Evolutionary conservation across 306 rosid species (phyloP).

Genomic region (Mucuna pruriens): DNA sequence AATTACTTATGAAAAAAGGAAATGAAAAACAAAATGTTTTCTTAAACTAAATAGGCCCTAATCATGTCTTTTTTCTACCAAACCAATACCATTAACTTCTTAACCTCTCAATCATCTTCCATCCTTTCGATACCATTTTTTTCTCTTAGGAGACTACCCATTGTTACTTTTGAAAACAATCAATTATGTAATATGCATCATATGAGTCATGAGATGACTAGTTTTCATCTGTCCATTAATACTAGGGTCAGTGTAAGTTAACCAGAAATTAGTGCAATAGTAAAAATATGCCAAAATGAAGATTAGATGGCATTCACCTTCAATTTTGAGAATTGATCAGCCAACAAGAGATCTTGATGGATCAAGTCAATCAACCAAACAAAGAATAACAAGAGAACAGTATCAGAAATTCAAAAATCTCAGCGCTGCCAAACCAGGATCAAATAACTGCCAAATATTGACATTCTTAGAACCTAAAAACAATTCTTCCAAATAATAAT

Average conservation of each 20-base stretch:
- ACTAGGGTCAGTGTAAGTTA: conserved; percentile 1
- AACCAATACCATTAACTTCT: too few species aligned
- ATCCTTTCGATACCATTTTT: background rate
- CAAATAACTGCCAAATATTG: conserved; percentile 15
- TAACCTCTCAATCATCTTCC: background rate
- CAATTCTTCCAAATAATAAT: background rate
- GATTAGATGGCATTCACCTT: too few species aligned
- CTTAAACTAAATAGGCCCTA: too few species aligned
- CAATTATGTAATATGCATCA: too few species aligned
- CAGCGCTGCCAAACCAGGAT: background rate
- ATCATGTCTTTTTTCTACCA: too few species aligned
- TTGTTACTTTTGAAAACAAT: too few species aligned
- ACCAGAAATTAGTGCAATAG: conserved; percentile 22
- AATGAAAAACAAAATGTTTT: conserved; percentile 9
- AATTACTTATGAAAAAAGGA: too few species aligned
- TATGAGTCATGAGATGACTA: too few species aligned
- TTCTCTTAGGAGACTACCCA: too few species aligned
- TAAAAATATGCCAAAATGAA: conserved; percentile 29
- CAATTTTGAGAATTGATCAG: conserved; percentile 79
- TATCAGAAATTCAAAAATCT: conserved; percentile 25
- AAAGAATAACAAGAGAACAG: conserved; percentile 29
- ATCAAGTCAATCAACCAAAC: conserved; percentile 83
- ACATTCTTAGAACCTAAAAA: background rate
- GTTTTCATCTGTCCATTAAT: conserved; percentile 17
- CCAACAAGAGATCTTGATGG: conserved; percentile 83